Conservation (phyloP, 2,329 filamentous ascomycete genomes). For the Dactylellina sp. region DNA sequence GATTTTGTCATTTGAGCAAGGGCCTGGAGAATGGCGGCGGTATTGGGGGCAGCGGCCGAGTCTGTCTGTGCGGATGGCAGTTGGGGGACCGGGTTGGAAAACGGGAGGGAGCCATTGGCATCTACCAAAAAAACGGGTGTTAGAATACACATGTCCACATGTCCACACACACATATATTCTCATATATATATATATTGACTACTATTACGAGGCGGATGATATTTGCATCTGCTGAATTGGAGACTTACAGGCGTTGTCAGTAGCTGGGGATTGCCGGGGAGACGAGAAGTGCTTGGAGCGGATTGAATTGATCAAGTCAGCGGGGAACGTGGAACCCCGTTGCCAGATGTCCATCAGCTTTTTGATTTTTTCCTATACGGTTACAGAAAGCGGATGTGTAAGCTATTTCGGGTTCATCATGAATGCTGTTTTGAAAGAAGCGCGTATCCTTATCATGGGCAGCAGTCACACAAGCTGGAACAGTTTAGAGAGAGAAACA, state of each 20-base stretch:
- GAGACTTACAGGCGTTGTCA: constrained; percentile 52
- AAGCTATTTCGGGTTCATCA: constrained; percentile 63
- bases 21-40: constrained; percentile 78
- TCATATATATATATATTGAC: too few species aligned
- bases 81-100: constrained; percentile 58
- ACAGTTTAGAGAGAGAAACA: constrained; percentile 58
- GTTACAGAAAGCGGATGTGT: constrained; percentile 65
- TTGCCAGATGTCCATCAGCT: constrained; percentile 97
- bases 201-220: too few species aligned
- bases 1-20: constrained; percentile 84
- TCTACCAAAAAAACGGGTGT: neutral
- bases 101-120: constrained; percentile 40
- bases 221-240: too few species aligned
- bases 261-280: constrained; percentile 36
- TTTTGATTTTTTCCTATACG: constrained; percentile 91
- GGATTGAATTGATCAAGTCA: constrained; percentile 73
- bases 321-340: constrained; percentile 90
- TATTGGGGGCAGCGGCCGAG: constrained; percentile 68
- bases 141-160: neutral
- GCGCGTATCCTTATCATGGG: constrained; percentile 13
- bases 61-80: constrained; percentile 62
- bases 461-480: constrained; percentile 55
- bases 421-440: constrained; percentile 51
- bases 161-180: neutral
- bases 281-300: constrained; percentile 54